Evolutionary conservation across 192 early-diverging fungal genomes (phyloP), one percentile per base, ranked within the genome.

Genomic region (Thamnidium elegans): DNA sequence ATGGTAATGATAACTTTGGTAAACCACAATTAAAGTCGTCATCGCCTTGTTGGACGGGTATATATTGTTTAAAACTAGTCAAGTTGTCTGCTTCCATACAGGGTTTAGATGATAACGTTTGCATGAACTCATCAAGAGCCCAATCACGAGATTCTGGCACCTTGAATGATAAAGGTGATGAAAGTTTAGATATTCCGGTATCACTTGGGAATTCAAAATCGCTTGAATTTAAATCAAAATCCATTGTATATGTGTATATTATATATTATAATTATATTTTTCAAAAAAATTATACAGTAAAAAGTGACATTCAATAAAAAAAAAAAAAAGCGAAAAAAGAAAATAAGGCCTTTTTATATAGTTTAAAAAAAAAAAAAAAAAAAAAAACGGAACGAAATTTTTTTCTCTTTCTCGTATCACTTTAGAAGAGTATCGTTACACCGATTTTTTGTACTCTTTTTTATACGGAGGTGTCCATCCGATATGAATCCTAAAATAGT

Each of bases 131-230:
- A 43, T 59, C 42, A 45, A 39, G 39, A 20, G 54, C 55, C 68
- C 68, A 70, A 56, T 70, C 68, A 15, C 56, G 44, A 1, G 62
- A 21, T 43, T 70, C 53, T n/a, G 68, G 62, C 21, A 70, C 26
- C 44, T 70, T 70, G 17, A 21, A 21, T 36, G 21, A 56, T 50
- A 62, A 45, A 7, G 36, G 17, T 19, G 68, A 53, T 15, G 68
- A 64, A 20, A 70, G 31, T 48, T 70, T 70, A 3, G 68, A 62
- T 58, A 55, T 53, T 20, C 62, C 62, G 7, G 45, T 34, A 46
- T 70, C 68, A n/a, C 23, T 55, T 30, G 68, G 68, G 46, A 70
- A 70, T 21, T 30, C 43, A 44, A 70, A 63, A 26, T 70, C 68
- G 17, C 68, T 70, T 0, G 62, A 64, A 17, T 63, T 26, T 47